Evolutionary conservation across 2,329 filamentous ascomycete species (phyloP), one percentile per base, ranked within the genome.

Genomic region (Coniella lustricola): DNA sequence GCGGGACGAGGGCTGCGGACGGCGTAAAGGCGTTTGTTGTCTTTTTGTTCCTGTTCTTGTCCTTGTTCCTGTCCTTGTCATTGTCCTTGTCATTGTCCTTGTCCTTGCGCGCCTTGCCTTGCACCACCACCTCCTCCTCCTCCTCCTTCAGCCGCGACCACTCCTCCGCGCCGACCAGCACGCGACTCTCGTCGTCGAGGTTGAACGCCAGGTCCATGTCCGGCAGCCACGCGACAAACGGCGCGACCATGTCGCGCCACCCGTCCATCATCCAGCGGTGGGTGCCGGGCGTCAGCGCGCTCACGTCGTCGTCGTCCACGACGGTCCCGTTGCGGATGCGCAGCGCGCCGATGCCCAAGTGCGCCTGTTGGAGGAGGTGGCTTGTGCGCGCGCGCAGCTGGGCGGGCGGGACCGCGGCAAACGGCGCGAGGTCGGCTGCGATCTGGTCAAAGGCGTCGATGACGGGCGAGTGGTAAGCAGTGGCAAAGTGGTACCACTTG

Each of bases 401-500:
- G 7, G 71, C 66, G 7, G 84, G 83, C 25, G 73, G 65, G 43
- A 86, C 59, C 14, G 75, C 82, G 84, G 84, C 87, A 59, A 85
- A 87, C 0, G 84, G 84, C 12, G 84, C 68, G 17, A 87, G 67
- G 39, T 79, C 75, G 49, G 82, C 69, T 56, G 82, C 75, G 54
- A 87, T 84, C 9, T 77, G 81, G 59, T 86, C 82, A 55, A 82
- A 88, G 57, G 84, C 81, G 58, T 88, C 84, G 50, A 86, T 79
- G 53, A 87, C 64, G 49, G 79, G 71, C 1, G 84, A 81, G 3
- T 74, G 72, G 52, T 81, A 61, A 86, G 81, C 56, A 86, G 87
- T 22, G n/a, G 43, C 43, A 14, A 45, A 45, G n/a, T 20, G 21
- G 34, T 45, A 31, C 43, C 90, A 95, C 62, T 85, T 86, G 64